Evolutionary conservation across 1,284 basidiomycete species (phyloP), one percentile per base, ranked within the genome.

Genomic region (Takashimella koratensis): DNA sequence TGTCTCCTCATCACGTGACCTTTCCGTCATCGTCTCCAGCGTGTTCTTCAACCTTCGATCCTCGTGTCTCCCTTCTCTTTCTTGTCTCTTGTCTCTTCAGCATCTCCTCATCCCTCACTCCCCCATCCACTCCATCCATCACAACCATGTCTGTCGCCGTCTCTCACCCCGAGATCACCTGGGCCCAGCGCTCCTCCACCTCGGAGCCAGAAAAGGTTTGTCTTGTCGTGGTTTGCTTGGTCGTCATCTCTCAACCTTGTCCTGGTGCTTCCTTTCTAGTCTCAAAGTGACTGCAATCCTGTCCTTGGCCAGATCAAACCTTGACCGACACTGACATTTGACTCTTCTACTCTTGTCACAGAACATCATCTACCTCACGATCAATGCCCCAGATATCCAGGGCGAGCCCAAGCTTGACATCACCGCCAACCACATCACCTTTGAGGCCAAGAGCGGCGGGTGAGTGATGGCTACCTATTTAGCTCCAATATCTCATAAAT

Each of bases 171-270:
- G 90, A 95, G 78, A 79, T 94, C 51, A 80, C 90, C 3, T 96
- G 91, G 89, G 91, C 92, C 47, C 90, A 96, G 76, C 84, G 92
- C 63, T 89, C 86, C 78, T 88, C 84, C 24, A 80, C 77, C 21
- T 65, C 77, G 8, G 83, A 81, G 21, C 79, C 84, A 45, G 81
- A 81, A 54, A 92, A 92, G 81, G 91, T 89, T 53, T 57, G 71
- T 64, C 19, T 26, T n/a, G 16, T 49, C 36, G 3, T 44, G 3
- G 13, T 20, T 22, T 27, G n/a, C 16, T 13, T 16, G n/a, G n/a
- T n/a, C n/a, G n/a, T n/a, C n/a, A n/a, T n/a, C n/a, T n/a, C n/a
- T n/a, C n/a, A n/a, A 4, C 20, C 26, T 21, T 3, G 16, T 19
- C 12, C 47, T 19, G 24, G 5, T 1, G 6, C 23, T 45, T 26